Conservation (phyloP, 768 basidiomycete species). For the Auriculariales sp. region DNA sequence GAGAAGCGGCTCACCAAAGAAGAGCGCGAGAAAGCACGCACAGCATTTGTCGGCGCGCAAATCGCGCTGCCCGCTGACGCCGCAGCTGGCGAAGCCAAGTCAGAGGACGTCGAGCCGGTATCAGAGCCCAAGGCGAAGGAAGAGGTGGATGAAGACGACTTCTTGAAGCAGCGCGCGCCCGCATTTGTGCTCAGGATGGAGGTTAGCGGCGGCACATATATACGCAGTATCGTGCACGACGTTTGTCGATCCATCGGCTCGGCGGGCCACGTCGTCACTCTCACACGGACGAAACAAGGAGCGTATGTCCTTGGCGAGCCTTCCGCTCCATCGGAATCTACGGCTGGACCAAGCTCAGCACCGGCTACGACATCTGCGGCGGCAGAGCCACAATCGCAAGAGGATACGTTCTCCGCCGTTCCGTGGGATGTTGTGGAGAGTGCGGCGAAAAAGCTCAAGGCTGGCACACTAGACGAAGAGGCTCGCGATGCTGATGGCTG, state of each 20-base stretch:
- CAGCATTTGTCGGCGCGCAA: slow-evolving; percentile 27
- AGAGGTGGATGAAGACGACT: slow-evolving; percentile 23
- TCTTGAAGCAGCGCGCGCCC: slow-evolving; percentile 18
- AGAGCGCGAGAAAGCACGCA: slow-evolving; percentile 55
- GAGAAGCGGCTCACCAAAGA: slow-evolving; percentile 49
- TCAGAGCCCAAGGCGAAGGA: slow-evolving; percentile 16
- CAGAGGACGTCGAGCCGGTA: slow-evolving; percentile 12
- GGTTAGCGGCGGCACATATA: slow-evolving; percentile 94
- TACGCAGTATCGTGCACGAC: slow-evolving; percentile 91
- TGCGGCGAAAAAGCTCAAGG: slow-evolving; percentile 24
- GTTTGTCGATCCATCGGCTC: slow-evolving; percentile 71
- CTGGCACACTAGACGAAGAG: slow-evolving; percentile 20
- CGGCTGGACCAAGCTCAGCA: no score
- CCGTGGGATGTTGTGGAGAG: slow-evolving; percentile 63
- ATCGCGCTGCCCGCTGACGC: slow-evolving; percentile 11
- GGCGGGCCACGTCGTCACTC: slow-evolving; percentile 85
- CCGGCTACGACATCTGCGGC: not conserved
- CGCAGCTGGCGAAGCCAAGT: slow-evolving; percentile 24
- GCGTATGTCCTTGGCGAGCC: slow-evolving; percentile 46
- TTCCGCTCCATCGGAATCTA: not conserved
- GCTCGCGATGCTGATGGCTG: slow-evolving; percentile 45
- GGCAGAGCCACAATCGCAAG: slow-evolving; percentile 15
- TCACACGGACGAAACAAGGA: slow-evolving; percentile 83
- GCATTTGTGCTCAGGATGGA: slow-evolving; percentile 84
- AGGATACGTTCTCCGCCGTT: slow-evolving; percentile 39